phyloP scores from a whole-genome alignment of 139 green algal genomes.

The Tetraselmis chui region DNA sequence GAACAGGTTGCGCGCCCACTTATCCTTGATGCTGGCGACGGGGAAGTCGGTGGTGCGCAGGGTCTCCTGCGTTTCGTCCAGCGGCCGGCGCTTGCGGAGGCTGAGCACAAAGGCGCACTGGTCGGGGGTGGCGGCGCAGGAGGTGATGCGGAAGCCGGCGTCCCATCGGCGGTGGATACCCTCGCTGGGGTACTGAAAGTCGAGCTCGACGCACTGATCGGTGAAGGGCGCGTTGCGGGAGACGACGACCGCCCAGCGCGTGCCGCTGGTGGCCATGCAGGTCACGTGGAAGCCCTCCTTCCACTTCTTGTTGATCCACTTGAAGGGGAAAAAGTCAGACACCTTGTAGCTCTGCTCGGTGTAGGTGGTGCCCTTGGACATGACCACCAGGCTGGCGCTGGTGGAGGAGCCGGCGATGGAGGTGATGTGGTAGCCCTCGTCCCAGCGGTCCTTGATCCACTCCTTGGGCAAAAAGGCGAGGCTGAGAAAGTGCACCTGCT shows the following conservation, averaged over 20 bases:
- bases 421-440: conserved; percentile 84
- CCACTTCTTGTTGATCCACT: conserved; percentile 91
- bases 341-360: conserved; percentile 85
- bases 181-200: conserved; percentile 77
- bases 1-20: conserved; percentile 33
- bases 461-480: conserved; percentile 46
- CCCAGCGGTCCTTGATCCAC: conserved; percentile 85
- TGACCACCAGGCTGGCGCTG: conserved; percentile 49
- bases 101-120: conserved; percentile 72
- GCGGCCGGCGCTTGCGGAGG: conserved; percentile 35
- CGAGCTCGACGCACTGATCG: conserved; percentile 71
- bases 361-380: conserved; percentile 57
- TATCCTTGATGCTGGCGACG: conserved; percentile 29
- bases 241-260: conserved; percentile 81
- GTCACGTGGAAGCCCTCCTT: conserved; percentile 77
- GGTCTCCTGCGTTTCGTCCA: conserved; percentile 81
- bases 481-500: conserved; percentile 21
- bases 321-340: conserved; percentile 71
- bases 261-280: conserved; percentile 58
- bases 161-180: conserved; percentile 77
- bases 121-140: conserved; percentile 56
- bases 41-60: conserved; percentile 56
- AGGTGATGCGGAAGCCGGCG: conserved; percentile 67
- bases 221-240: conserved; percentile 57
- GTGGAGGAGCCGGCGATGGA: conserved; percentile 38